Conservation (phyloP, 1,284 basidiomycete genomes). For the Hemileia vastatrix region DNA sequence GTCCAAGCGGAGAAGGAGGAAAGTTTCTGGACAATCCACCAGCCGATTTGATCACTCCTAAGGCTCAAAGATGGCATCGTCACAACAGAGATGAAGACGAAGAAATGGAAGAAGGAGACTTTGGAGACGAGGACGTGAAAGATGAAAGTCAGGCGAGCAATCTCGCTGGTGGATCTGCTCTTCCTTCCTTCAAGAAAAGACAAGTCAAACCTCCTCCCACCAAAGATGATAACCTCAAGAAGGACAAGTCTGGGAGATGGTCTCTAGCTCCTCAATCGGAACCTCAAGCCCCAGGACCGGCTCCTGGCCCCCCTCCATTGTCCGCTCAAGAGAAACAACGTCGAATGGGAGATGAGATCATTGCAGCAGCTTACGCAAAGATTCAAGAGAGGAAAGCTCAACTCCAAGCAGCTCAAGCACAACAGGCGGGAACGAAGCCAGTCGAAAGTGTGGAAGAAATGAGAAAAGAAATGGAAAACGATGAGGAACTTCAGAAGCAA, state of each 20-base stretch:
- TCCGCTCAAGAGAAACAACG: neutral
- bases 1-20: conserved; percentile 48
- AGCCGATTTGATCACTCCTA: neutral
- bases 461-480: neutral
- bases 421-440: conserved; percentile 7
- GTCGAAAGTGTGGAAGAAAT: conserved; percentile 13
- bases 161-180: conserved; percentile 4
- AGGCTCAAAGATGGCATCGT: neutral
- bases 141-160: neutral
- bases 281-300: too few species aligned
- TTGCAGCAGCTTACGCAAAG: neutral
- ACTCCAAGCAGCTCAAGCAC: neutral
- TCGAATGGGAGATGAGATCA: neutral
- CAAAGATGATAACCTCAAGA: neutral
- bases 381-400: conserved; percentile 1
- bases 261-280: neutral
- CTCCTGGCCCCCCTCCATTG: conserved; percentile 1
- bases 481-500: too few species aligned
- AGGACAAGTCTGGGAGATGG: neutral
- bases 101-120: conserved; percentile 56
- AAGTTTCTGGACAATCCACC: conserved; percentile 25
- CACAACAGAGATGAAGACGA: conserved; percentile 53
- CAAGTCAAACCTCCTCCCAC: neutral
- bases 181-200: neutral
- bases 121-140: conserved; percentile 28